Conservation (phyloP, 2,329 filamentous ascomycete genomes). For the Ceratocystis variospora region DNA sequence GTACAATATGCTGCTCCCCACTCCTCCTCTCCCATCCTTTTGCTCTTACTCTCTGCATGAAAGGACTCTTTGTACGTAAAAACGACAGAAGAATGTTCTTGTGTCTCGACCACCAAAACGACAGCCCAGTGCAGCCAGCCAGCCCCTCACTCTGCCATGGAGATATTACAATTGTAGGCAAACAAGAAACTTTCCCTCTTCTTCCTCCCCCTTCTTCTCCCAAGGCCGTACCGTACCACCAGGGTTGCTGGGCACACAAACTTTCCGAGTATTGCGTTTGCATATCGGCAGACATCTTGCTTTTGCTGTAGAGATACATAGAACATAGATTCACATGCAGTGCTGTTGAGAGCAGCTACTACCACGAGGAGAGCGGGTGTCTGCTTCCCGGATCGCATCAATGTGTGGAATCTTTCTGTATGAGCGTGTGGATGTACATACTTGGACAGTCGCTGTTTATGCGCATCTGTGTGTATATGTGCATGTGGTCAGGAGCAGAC, state of each 20-base stretch:
- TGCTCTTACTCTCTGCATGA: not conserved
- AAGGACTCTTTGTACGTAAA: too few relatives aligned
- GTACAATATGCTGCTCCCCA: not conserved
- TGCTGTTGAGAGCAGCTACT: not conserved
- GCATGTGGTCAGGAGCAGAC: too few relatives aligned
- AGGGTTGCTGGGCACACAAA: not conserved
- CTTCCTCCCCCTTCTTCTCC: not conserved
- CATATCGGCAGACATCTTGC: slow-evolving; percentile 1
- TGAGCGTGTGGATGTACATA: not conserved
- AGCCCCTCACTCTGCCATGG: not conserved
- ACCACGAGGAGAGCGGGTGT: not conserved
- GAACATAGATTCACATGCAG: not conserved
- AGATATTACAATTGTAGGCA: not conserved
- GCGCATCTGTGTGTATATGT: too few relatives aligned
- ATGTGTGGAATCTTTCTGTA: not conserved
- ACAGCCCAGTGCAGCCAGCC: not conserved
- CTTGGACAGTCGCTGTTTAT: too few relatives aligned
- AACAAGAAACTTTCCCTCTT: not conserved
- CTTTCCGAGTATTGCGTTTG: slow-evolving; percentile 2
- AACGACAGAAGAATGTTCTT: too few relatives aligned
- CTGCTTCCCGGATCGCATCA: not conserved
- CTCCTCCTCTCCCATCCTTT: not conserved
- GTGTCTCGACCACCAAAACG: not conserved
- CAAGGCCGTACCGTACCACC: not conserved
- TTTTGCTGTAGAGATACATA: not conserved